phyloP scores from a whole-genome alignment of 108 stramenopile genomes.

The Seminavis robusta region DNA sequence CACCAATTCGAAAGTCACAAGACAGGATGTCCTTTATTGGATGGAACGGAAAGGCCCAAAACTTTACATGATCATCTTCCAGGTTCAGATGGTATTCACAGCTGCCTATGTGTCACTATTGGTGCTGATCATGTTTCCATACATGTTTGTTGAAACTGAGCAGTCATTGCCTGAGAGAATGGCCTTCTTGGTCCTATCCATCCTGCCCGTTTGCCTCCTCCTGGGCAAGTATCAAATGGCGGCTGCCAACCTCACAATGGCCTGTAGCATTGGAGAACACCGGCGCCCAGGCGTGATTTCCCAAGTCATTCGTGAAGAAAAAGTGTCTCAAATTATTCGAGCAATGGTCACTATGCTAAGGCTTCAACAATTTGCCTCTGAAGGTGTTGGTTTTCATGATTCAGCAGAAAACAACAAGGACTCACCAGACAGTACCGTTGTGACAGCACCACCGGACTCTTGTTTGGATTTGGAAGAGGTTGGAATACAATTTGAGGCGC shows the following conservation, averaged over 20 bases:
- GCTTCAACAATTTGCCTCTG: constrained; percentile 14
- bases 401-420: too few relatives aligned
- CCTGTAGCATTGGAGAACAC: constrained; percentile 12
- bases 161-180: background rate
- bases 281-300: constrained; percentile 17
- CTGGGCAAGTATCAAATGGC: constrained; percentile 5
- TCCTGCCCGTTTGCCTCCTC: constrained; percentile 2
- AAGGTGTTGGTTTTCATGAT: too few relatives aligned
- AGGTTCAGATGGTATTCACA: constrained; percentile 23
- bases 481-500: too few relatives aligned
- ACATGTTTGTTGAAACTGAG: too few relatives aligned
- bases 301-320: constrained; percentile 35
- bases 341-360: constrained; percentile 31
- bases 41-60: constrained; percentile 28
- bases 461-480: too few relatives aligned
- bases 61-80: constrained; percentile 23
- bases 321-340: constrained; percentile 28
- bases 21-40: constrained; percentile 29
- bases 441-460: too few relatives aligned
- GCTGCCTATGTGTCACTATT: constrained; percentile 19
- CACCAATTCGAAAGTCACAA: too few relatives aligned
- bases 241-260: constrained; percentile 19
- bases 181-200: background rate
- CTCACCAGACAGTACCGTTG: too few relatives aligned
- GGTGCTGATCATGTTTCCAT: too few relatives aligned